Percentiles rank a stretch among this genome's conserved stretches.
Evolutionary conservation across 441 rosid species (phyloP).

Genomic region (Populus hybrid): DNA sequence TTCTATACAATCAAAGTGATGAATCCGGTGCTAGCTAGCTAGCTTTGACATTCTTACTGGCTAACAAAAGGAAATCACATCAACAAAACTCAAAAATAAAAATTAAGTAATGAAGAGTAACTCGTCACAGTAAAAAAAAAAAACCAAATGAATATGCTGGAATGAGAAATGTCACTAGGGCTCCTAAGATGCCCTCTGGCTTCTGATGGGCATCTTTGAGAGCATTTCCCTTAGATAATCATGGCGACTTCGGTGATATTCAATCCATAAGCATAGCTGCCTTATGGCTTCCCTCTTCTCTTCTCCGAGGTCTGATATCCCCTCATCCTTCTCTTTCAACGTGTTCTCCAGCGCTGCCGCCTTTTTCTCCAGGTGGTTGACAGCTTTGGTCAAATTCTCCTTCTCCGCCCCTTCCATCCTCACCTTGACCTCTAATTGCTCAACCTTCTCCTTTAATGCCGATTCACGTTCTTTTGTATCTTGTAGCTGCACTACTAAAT

Average conservation of each 20-base stretch:
- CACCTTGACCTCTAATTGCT: constrained; percentile 42
- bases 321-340: constrained; percentile 54
- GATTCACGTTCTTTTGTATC: constrained; percentile 35
- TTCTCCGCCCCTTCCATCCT: constrained; percentile 51
- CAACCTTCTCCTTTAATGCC: constrained; percentile 34
- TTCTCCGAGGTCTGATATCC: constrained; percentile 51
- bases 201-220: constrained; percentile 36
- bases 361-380: constrained; percentile 39
- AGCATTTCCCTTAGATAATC: constrained; percentile 57
- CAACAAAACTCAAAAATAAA: constrained; percentile 1
- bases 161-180: not conserved
- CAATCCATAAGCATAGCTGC: constrained; percentile 83
- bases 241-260: constrained; percentile 59
- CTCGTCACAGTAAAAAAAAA: constrained; percentile 11
- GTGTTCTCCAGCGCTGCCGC: constrained; percentile 33
- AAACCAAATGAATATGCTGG: constrained; percentile 15
- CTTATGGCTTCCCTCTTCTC: constrained; percentile 93
- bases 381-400: constrained; percentile 31
- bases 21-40: not conserved
- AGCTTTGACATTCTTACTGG: constrained; percentile 1
- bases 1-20: constrained; percentile 12
- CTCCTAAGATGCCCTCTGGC: constrained; percentile 42
- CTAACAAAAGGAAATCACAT: not conserved
- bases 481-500: constrained; percentile 37
- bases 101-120: constrained; percentile 16